Percentiles rank a stretch among this genome's conserved stretches.
Evolutionary conservation across 2,329 filamentous ascomycete species (phyloP).

Genomic region (Aspergillus sp.): DNA sequence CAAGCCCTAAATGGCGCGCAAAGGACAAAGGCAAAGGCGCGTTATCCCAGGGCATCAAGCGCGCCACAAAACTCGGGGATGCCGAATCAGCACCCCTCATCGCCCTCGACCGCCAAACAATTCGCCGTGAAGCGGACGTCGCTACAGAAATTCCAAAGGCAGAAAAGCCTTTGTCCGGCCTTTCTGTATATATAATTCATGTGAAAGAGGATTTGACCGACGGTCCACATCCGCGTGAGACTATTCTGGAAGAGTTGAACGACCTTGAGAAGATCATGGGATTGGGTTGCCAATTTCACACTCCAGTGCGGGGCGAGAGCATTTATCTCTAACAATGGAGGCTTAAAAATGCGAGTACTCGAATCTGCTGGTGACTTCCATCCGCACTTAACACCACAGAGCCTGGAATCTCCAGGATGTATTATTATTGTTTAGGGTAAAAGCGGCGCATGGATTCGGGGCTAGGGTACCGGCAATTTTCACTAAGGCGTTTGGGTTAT

Average conservation of each 20-base stretch:
- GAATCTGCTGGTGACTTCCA: not conserved
- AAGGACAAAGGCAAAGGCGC: not conserved
- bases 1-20: conserved; percentile 28
- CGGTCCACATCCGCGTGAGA: conserved; percentile 62
- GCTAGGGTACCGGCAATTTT: not conserved
- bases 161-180: conserved; percentile 60
- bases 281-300: conserved; percentile 76
- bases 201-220: conserved; percentile 84
- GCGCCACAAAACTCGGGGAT: not conserved
- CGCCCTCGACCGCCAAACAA: conserved; percentile 3
- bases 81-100: not conserved
- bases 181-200: conserved; percentile 87
- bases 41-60: conserved; percentile 4
- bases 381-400: not conserved
- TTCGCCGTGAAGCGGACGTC: conserved; percentile 6
- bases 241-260: conserved; percentile 68
- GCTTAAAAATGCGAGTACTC: not conserved
- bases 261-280: conserved; percentile 64
- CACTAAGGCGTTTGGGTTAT: not conserved
- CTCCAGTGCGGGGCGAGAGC: conserved; percentile 66
- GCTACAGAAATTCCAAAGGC: not conserved
- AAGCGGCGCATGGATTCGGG: not conserved
- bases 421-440: not conserved
- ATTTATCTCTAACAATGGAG: conserved; percentile 39
- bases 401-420: not conserved